phyloP scores from a whole-genome alignment of 176 grass and related monocot genomes.

The Ampelocalamus luodianensis region DNA sequence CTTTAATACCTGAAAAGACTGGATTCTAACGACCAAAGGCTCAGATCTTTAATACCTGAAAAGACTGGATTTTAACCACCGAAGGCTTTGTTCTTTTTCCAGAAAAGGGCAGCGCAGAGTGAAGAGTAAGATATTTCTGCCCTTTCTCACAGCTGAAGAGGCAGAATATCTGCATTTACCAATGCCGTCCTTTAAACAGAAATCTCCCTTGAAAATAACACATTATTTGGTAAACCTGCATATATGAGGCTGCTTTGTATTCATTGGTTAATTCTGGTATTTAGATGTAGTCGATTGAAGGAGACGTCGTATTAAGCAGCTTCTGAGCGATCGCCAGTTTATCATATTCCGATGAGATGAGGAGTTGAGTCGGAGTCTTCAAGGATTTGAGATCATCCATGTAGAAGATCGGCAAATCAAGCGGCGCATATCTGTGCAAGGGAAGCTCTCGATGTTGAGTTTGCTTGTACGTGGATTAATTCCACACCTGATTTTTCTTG shows the following conservation, averaged over 20 bases:
- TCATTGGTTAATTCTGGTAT: neutral
- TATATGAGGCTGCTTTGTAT: neutral
- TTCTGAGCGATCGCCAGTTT: no score
- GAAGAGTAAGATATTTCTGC: neutral
- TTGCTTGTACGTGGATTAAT: no score
- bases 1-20: slow-evolving; percentile 24
- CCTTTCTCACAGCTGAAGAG: slow-evolving; percentile 14
- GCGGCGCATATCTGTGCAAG: no score
- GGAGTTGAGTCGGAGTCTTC: no score
- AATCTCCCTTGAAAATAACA: neutral
- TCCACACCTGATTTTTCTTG: no score
- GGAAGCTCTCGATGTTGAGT: no score
- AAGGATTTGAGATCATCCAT: no score
- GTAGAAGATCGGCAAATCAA: no score
- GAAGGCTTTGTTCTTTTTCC: neutral
- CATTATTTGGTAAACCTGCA: neutral
- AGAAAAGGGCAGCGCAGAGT: neutral
- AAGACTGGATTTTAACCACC: slow-evolving; percentile 14
- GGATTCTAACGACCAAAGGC: slow-evolving; percentile 10
- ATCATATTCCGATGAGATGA: no score
- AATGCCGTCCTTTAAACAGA: neutral
- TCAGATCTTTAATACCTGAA: slow-evolving; percentile 2
- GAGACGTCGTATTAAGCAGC: no score
- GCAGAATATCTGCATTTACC: neutral
- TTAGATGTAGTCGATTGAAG: neutral